Evolutionary conservation across 2,329 filamentous ascomycete genomes (phyloP).

Genomic region (Lachnellula hyalina): DNA sequence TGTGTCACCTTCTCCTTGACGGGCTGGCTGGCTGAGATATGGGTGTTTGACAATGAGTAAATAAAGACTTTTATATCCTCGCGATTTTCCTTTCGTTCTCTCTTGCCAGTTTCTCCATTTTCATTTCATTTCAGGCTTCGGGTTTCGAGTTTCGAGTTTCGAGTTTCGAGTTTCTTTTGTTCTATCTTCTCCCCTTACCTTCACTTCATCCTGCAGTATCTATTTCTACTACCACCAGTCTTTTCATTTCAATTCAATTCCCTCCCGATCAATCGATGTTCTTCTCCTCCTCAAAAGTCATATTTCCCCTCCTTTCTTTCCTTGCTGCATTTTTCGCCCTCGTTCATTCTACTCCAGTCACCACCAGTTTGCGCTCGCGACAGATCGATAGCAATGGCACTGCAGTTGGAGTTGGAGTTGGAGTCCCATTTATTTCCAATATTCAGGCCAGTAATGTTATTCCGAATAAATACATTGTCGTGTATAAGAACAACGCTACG

Average conservation of each 20-base stretch:
- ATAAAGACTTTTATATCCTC: neutral
- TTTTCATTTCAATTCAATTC: neutral
- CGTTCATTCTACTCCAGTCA: conserved; percentile 3
- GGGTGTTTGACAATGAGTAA: neutral
- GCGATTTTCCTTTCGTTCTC: neutral
- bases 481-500: conserved; percentile 52
- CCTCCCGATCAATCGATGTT: neutral
- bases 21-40: no score
- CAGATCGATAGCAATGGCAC: conserved; percentile 2
- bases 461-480: conserved; percentile 55
- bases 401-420: neutral
- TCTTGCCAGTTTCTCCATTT: neutral
- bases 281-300: conserved; percentile 3
- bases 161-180: no score
- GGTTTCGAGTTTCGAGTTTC: no score
- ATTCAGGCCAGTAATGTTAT: conserved; percentile 43
- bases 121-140: neutral
- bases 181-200: no score
- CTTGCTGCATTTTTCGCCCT: conserved; percentile 3
- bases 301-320: conserved; percentile 3
- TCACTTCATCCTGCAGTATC: no score
- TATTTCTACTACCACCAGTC: neutral
- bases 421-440: conserved; percentile 44
- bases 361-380: neutral
- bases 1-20: conserved; percentile 3